A percentile compares a stretch with the other conserved stretches of the same genome.
phyloP scores from a whole-genome alignment of 495 filamentous ascomycete species.

The Baudoinia panamericana region DNA sequence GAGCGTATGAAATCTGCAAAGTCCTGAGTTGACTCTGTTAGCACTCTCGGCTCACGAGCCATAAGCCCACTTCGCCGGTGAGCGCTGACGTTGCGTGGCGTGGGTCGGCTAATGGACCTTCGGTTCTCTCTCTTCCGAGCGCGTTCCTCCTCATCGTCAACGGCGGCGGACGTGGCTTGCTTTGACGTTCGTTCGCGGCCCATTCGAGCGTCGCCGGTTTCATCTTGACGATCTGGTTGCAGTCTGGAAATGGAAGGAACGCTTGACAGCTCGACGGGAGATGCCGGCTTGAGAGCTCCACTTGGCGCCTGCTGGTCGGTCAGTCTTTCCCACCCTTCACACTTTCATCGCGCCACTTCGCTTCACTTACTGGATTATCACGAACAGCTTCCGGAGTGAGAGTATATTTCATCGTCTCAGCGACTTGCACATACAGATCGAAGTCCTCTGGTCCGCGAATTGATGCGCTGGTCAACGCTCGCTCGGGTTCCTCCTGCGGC shows the following conservation, averaged over 20 bases:
- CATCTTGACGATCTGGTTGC: neutral
- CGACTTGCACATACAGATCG: conserved; percentile 78
- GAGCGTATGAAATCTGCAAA: conserved; percentile 79
- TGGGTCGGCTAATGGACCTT: conserved; percentile 8
- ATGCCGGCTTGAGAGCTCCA: neutral
- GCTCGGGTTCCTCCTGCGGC: neutral
- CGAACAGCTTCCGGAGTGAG: conserved; percentile 82
- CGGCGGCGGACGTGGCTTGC: conserved; percentile 11
- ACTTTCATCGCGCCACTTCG: conserved; percentile 8
- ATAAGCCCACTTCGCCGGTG: conserved; percentile 22
- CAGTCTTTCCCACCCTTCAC: neutral
- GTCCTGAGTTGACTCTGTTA: conserved; percentile 53
- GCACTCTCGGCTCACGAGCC: conserved; percentile 54
- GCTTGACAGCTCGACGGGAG: conserved; percentile 15
- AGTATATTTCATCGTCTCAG: conserved; percentile 86
- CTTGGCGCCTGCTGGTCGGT: neutral
- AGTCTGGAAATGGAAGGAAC: conserved; percentile 10
- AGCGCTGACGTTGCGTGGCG: conserved; percentile 10
- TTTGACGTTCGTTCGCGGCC: conserved; percentile 9
- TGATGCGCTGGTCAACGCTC: conserved; percentile 15
- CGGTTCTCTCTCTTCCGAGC: neutral
- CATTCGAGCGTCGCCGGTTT: conserved; percentile 5
- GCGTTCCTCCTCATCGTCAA: neutral
- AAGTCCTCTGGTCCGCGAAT: conserved; percentile 35
- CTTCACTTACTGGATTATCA: conserved; percentile 59